Evolutionary conservation across 495 filamentous ascomycete genomes (phyloP).

Genomic region (Cenococcum geophilum): DNA sequence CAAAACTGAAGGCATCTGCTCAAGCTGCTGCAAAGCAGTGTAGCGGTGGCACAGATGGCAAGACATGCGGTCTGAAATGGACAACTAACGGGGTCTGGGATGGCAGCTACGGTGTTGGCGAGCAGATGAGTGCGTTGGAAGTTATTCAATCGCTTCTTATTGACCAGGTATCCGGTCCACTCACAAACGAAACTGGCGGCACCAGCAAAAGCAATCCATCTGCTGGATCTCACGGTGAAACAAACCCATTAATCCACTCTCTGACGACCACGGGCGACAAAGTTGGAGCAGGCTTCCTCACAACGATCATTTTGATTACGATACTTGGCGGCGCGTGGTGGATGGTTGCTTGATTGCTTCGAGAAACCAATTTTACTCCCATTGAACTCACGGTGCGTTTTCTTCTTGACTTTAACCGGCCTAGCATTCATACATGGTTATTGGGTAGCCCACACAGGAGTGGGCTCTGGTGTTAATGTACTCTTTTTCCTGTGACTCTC

Average conservation of each 20-base stretch:
- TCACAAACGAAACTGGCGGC: conserved; percentile 36
- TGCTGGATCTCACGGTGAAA: conserved; percentile 32
- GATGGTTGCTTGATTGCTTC: conserved; percentile 32
- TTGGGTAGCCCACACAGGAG: not conserved
- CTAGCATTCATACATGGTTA: not conserved
- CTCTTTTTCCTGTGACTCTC: not conserved
- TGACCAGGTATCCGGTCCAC: conserved; percentile 38
- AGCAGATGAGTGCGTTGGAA: conserved; percentile 56
- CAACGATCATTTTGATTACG: conserved; percentile 32
- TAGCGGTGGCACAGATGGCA: conserved; percentile 47
- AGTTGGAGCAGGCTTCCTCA: conserved; percentile 40
- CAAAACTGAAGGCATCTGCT: conserved; percentile 52
- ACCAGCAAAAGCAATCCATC: conserved; percentile 34
- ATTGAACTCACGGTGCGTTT: conserved; percentile 2
- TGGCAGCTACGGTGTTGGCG: conserved; percentile 46
- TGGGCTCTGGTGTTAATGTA: conserved; percentile 1
- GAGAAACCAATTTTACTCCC: conserved; percentile 4
- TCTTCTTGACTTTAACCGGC: not conserved
- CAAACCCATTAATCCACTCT: conserved; percentile 21
- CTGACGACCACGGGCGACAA: conserved; percentile 38
- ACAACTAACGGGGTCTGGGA: conserved; percentile 43
- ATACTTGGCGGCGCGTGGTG: conserved; percentile 38
- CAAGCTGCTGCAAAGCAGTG: conserved; percentile 57
- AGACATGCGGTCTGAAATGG: conserved; percentile 49
- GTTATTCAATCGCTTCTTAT: conserved; percentile 52